Base-by-base conservation (phyloP, 306 rosid genomes). In the Oemleria cerasiformis region DNA sequence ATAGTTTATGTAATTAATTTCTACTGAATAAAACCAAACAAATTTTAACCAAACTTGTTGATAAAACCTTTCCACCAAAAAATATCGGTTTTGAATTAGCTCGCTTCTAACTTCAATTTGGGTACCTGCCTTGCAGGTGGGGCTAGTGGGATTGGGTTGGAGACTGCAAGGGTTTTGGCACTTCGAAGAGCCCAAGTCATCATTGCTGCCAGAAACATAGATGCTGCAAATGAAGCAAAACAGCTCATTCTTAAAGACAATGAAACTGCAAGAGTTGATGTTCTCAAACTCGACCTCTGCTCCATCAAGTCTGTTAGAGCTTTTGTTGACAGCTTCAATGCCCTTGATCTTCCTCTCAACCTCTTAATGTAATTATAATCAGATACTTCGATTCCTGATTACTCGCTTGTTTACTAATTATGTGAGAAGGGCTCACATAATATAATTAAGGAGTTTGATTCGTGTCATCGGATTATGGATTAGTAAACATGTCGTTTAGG, bases 71-170 rank as follows among this genome's bases (percentile, higher is more conserved):
- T 30, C 36, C 3, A 30, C 36, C 36, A 30, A 30, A 30, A 30
- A 0, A 30, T 2, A 30, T 30, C 3, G 36, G 3, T 30, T 30
- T 30, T 30, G 36, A 30, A 30, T 30, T 30, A 30, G 36, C 36
- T 1, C 2, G 3, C 36, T 30, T 30, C 3, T 30, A 30, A 30
- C 3, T 30, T 30, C 36, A 30, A 30, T 30, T 30, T 2, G 36
- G 36, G 36, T 30, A 1, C 3, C 4, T 30, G 36, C 3, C 36
- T 30, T 74, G 75, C 82, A 91, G 98, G 98, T 30, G 98, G 98
- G 79, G 96, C 94, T 7, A 94, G 98, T 63, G 98, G 98, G 49
- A 94, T 94, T 63, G 98, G 98, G 0, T 75, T 89, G 56, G 98
- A 94, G 78, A 89, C 98, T 1, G 90, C 91, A 7, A 78, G 96